phyloP scores from a whole-genome alignment of 192 early-diverging fungal species.

The Entomortierella parvispora region DNA sequence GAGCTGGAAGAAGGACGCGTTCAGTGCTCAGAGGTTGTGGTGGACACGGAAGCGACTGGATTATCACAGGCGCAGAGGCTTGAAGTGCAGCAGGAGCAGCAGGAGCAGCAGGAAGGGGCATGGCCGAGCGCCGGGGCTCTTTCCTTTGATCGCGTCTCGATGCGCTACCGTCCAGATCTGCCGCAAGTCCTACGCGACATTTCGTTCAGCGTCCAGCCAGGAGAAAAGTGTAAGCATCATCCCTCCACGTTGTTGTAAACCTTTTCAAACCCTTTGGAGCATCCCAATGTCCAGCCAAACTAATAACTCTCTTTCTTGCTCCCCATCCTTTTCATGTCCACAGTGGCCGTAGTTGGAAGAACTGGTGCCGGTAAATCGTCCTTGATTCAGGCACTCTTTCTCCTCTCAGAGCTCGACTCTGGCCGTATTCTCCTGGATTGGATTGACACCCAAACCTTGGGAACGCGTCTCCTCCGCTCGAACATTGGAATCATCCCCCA shows the following conservation, averaged over 20 bases:
- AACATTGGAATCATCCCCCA: conserved; percentile 88
- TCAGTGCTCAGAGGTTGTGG: no score
- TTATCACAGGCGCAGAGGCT: no score
- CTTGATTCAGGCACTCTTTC: conserved; percentile 75
- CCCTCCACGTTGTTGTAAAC: no score
- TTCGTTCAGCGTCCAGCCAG: conserved; percentile 58
- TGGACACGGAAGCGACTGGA: no score
- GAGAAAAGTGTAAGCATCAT: no score
- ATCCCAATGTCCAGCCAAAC: no score
- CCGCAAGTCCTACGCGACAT: conserved; percentile 71
- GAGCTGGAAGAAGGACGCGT: neutral
- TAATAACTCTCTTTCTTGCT: no score
- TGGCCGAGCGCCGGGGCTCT: conserved; percentile 80
- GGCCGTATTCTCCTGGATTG: conserved; percentile 81
- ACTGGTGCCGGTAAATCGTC: conserved; percentile 80
- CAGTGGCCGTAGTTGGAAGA: conserved; percentile 68
- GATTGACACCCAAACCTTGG: conserved; percentile 73
- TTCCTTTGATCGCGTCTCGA: conserved; percentile 67
- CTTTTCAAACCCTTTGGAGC: no score
- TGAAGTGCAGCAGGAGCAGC: no score
- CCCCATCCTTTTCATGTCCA: no score
- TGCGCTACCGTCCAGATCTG: conserved; percentile 73
- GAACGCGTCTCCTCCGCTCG: conserved; percentile 75
- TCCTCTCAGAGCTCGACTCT: conserved; percentile 71
- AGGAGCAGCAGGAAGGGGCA: no score